phyloP scores from a whole-genome alignment of 1,284 basidiomycete genomes.

The Athelia psychrophila region DNA sequence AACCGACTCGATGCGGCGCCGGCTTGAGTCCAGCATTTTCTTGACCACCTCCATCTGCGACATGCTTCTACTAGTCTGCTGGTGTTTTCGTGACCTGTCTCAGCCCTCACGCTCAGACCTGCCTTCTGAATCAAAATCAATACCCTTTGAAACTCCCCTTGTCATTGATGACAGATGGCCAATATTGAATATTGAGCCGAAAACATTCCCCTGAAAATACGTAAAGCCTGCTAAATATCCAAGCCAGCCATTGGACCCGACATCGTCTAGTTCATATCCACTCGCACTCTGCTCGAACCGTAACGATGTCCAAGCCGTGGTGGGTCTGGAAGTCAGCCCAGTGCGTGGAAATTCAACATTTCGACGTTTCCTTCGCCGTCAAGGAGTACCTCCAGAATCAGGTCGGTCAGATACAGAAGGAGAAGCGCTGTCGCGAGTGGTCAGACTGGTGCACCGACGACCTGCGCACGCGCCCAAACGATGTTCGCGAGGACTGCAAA shows the following conservation, averaged over 20 bases:
- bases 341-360: neutral
- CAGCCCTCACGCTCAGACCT: too few relatives aligned
- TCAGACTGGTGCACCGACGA: constrained; percentile 1
- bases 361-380: constrained; percentile 18
- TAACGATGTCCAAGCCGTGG: neutral
- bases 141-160: too few relatives aligned
- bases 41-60: too few relatives aligned
- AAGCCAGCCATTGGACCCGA: neutral
- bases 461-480: neutral
- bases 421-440: neutral
- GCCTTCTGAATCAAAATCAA: too few relatives aligned
- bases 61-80: too few relatives aligned
- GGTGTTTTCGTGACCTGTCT: too few relatives aligned
- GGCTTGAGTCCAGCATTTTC: too few relatives aligned
- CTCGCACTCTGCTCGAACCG: neutral
- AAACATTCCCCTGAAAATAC: too few relatives aligned
- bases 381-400: constrained; percentile 1
- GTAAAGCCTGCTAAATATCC: too few relatives aligned
- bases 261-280: neutral
- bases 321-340: constrained; percentile 1
- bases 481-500: neutral
- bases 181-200: too few relatives aligned
- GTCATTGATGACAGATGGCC: too few relatives aligned
- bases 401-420: constrained; percentile 1
- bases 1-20: too few relatives aligned